Conservation (phyloP, 352 stramenopile genomes). For the Peronosclerospora sorghi region DNA sequence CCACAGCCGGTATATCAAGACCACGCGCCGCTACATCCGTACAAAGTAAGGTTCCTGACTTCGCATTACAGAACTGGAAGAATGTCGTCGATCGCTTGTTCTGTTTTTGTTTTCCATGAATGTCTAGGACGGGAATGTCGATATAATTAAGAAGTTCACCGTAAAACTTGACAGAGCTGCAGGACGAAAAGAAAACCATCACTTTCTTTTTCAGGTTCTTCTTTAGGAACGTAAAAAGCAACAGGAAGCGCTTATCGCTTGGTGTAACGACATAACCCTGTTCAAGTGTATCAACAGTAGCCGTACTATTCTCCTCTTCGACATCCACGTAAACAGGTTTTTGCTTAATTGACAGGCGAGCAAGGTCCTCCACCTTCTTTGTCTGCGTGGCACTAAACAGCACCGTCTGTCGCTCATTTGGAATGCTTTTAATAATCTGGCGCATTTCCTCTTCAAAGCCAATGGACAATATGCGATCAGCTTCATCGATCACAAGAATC, state of each 20-base stretch:
- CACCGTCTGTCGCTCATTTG: conserved; percentile 97
- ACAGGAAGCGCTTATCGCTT: conserved; percentile 95
- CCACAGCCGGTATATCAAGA: conserved; percentile 94
- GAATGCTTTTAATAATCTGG: conserved; percentile 96
- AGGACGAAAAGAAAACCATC: conserved; percentile 91
- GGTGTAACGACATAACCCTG: conserved; percentile 98
- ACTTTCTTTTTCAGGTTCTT: conserved; percentile 99
- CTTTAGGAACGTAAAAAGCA: conserved; percentile 99
- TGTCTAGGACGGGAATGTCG: conserved; percentile 97
- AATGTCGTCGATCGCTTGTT: conserved; percentile 98
- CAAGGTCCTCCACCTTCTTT: conserved; percentile 97
- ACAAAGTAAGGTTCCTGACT: conserved; percentile 95
- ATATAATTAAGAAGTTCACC: conserved; percentile 99
- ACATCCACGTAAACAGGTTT: conserved; percentile 96
- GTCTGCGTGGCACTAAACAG: conserved; percentile 98
- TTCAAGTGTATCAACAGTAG: conserved; percentile 91
- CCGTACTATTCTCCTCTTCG: conserved; percentile 85
- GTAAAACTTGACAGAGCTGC: conserved; percentile 98
- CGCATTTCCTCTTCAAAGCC: conserved; percentile 99
- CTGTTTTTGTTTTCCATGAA: conserved; percentile 99
- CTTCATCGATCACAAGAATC: conserved; percentile 98
- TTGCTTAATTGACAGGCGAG: conserved; percentile 87
- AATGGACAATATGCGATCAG: conserved; percentile 97
- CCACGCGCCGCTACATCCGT: conserved; percentile 96
- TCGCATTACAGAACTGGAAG: conserved; percentile 97